Conservation (phyloP, 2,329 filamentous ascomycete species). For the Blastomyces emzantsi region DNA sequence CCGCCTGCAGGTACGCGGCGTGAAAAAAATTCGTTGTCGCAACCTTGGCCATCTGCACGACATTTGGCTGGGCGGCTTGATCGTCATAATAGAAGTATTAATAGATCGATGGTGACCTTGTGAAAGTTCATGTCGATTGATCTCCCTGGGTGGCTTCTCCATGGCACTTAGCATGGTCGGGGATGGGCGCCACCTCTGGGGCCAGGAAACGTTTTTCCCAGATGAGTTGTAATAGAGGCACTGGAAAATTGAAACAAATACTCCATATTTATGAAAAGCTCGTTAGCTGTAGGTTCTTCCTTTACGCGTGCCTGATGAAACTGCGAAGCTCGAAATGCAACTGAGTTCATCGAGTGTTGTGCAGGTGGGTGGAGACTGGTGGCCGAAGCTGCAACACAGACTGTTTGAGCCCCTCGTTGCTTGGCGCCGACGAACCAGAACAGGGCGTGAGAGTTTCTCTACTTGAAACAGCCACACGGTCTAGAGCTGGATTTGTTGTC, state of each 20-base stretch:
- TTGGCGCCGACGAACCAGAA: not conserved
- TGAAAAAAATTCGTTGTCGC: not conserved
- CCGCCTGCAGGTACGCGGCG: constrained; percentile 3
- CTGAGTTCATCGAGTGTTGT: not conserved
- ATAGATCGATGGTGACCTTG: not conserved
- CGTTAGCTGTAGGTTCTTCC: not conserved
- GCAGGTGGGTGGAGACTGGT: not conserved
- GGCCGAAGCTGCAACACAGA: not conserved
- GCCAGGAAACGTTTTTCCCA: not conserved
- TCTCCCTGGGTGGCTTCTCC: not conserved
- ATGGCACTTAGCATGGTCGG: not conserved
- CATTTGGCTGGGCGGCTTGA: not conserved
- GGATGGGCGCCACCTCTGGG: not conserved
- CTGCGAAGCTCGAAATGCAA: not conserved
- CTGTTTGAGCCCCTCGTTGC: not conserved
- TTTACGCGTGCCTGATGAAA: not conserved
- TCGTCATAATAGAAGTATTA: constrained; percentile 1
- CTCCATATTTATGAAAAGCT: not conserved
- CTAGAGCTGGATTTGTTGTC: not conserved
- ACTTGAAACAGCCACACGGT: not conserved
- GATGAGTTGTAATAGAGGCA: not conserved
- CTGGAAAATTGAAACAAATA: not conserved
- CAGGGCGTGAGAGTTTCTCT: not conserved
- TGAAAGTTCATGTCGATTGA: not conserved
- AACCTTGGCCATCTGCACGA: not conserved